Evolutionary conservation across 495 filamentous ascomycete species (phyloP).

Genomic region (Terfezia claveryi): DNA sequence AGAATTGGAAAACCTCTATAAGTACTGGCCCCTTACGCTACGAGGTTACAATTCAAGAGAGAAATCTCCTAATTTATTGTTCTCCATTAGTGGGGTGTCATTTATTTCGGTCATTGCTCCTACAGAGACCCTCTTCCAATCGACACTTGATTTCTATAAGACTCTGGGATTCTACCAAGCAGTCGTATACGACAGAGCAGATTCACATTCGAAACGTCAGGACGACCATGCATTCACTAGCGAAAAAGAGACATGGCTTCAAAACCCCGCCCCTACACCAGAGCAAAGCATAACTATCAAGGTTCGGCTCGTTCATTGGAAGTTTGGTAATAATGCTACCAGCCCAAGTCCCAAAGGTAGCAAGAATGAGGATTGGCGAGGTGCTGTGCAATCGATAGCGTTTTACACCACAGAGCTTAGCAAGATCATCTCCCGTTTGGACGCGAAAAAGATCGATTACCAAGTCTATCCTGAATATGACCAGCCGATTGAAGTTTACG

Average conservation of each 20-base stretch:
- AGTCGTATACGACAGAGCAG: conserved; percentile 16
- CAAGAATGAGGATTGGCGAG: conserved; percentile 15
- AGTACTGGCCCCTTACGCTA: too few species aligned
- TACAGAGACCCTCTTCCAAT: conserved; percentile 16
- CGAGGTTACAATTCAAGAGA: too few species aligned
- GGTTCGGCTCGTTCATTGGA: conserved; percentile 8
- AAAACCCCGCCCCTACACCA: conserved; percentile 3
- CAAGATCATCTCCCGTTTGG: conserved; percentile 6
- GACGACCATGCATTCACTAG: conserved; percentile 17
- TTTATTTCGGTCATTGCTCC: conserved; percentile 18
- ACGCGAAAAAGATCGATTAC: conserved; percentile 5
- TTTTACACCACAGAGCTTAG: conserved; percentile 10
- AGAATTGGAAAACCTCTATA: too few species aligned
- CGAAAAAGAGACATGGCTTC: conserved; percentile 19
- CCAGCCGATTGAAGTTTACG: conserved; percentile 14
- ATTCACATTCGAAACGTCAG: conserved; percentile 10
- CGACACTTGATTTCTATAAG: conserved; percentile 17
- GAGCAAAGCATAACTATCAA: conserved; percentile 13
- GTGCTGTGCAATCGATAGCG: conserved; percentile 11
- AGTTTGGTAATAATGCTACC: conserved; percentile 3
- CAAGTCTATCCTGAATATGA: conserved; percentile 15
- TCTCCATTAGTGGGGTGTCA: conserved; percentile 12
- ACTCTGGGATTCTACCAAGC: conserved; percentile 17
- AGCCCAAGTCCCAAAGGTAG: background rate
- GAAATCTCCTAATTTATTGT: too few species aligned